Evolutionary conservation across 2,329 filamentous ascomycete species (phyloP).

Genomic region (Trichophyton mentagrophytes): DNA sequence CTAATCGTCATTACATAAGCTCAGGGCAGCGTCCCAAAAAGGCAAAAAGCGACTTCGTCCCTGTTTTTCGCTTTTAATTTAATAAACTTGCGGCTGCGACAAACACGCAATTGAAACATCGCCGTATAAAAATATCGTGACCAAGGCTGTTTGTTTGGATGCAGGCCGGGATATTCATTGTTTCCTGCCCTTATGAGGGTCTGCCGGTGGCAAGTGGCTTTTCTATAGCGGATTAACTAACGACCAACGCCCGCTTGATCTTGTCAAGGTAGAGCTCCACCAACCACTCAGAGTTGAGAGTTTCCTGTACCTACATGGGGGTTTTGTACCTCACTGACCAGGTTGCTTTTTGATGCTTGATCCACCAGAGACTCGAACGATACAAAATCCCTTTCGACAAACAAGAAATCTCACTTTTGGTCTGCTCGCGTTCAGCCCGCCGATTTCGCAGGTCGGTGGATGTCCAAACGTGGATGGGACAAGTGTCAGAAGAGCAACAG

Average conservation of each 20-base stretch:
- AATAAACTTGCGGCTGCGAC: not conserved
- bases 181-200: not conserved
- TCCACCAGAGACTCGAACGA: not conserved
- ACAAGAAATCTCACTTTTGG: not conserved
- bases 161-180: not conserved
- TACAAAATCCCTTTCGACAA: constrained; percentile 2
- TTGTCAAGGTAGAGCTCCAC: constrained; percentile 3
- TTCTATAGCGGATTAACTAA: not conserved
- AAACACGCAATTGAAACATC: not conserved
- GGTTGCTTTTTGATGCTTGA: constrained; percentile 2
- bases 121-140: not conserved
- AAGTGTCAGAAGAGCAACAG: no score
- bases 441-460: not conserved
- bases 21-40: not conserved
- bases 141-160: not conserved
- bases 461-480: not conserved
- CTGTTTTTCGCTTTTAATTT: not conserved
- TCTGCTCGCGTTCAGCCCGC: not conserved
- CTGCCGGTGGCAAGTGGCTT: constrained; percentile 3
- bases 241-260: not conserved
- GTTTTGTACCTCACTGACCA: constrained; percentile 4
- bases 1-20: not conserved
- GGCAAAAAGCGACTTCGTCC: not conserved
- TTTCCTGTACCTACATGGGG: not conserved
- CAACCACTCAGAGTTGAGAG: constrained; percentile 2